A percentile compares a stretch with the other conserved stretches of the same genome.
Evolutionary conservation across 1,139 yeast genomes (phyloP).

Genomic region (Protomyces gravidus): DNA sequence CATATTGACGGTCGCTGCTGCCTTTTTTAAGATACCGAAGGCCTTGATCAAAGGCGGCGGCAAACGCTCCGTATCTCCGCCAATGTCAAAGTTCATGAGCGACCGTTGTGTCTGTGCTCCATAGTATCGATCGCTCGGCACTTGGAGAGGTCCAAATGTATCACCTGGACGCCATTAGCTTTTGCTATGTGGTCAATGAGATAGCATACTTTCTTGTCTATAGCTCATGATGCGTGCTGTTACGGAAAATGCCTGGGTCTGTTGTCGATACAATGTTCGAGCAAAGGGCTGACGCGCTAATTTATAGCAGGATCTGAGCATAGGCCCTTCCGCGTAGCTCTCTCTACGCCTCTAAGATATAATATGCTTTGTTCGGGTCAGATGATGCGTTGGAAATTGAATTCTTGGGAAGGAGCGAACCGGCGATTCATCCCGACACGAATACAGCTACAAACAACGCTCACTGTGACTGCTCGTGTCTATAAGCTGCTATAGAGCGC

Average conservation of each 20-base stretch:
- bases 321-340: not conserved
- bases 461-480: no score
- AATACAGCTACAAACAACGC: not conserved
- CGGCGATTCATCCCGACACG: not conserved
- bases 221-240: not conserved
- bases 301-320: not conserved
- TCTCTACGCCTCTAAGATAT: not conserved
- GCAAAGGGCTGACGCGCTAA: not conserved
- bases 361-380: not conserved
- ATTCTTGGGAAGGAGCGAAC: not conserved
- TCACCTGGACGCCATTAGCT: not conserved
- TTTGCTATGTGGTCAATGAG: not conserved
- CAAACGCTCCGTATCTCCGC: slow-evolving; percentile 84
- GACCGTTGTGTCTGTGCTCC: slow-evolving; percentile 98
- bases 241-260: not conserved
- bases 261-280: not conserved
- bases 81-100: slow-evolving; percentile 87
- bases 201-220: not conserved
- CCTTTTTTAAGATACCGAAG: slow-evolving; percentile 88
- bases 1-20: slow-evolving; percentile 89
- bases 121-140: slow-evolving; percentile 80
- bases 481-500: not conserved
- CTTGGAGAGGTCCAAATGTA: slow-evolving; percentile 52
- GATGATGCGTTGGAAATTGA: not conserved
- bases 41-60: slow-evolving; percentile 89